These are phyloP conservation scores for Calamus simplicifolius DNA, from an alignment of 176 grass and related monocot genomes.

Conservation along the genomic window DNA sequence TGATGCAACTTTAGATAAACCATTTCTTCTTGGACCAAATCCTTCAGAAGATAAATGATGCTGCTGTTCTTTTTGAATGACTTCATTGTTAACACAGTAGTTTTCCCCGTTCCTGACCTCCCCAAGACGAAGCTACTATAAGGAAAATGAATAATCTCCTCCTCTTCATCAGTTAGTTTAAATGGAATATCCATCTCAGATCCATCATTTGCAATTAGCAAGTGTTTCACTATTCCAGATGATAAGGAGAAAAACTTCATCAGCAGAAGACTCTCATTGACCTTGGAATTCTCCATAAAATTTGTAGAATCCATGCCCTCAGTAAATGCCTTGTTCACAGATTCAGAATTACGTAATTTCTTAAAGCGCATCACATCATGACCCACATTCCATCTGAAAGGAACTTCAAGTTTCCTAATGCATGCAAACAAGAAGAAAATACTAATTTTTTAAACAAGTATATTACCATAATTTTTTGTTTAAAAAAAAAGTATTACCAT, in stretches of 20 bases:
- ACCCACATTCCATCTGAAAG: constrained; percentile 40
- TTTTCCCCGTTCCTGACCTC: constrained; percentile 90
- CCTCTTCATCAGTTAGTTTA: constrained; percentile 78
- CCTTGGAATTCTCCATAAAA: constrained; percentile 56
- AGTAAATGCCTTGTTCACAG: constrained; percentile 20
- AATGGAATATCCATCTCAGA: constrained; percentile 69
- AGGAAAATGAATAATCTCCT: constrained; percentile 57
- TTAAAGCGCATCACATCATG: constrained; percentile 47
- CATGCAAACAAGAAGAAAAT: background rate
- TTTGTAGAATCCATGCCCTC: constrained; percentile 2
- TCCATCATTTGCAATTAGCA: constrained; percentile 71
- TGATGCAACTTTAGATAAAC: constrained; percentile 4
- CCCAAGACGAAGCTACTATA: constrained; percentile 74
- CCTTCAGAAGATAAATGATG: constrained; percentile 56
- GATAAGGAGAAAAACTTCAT: constrained; percentile 93
- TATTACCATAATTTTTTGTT: too few species aligned
- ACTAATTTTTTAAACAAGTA: too few species aligned
- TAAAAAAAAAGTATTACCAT: too few species aligned
- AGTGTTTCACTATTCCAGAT: constrained; percentile 55
- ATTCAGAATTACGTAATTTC: constrained; percentile 21
- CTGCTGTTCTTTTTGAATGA: constrained; percentile 60
- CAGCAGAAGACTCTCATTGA: too few species aligned
- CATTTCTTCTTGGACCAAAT: constrained; percentile 5
- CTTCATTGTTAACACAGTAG: constrained; percentile 76
- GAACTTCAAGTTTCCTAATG: constrained; percentile 55